Base-by-base conservation (phyloP, 2,329 filamentous ascomycete species). In the Polytolypa hystricis region DNA sequence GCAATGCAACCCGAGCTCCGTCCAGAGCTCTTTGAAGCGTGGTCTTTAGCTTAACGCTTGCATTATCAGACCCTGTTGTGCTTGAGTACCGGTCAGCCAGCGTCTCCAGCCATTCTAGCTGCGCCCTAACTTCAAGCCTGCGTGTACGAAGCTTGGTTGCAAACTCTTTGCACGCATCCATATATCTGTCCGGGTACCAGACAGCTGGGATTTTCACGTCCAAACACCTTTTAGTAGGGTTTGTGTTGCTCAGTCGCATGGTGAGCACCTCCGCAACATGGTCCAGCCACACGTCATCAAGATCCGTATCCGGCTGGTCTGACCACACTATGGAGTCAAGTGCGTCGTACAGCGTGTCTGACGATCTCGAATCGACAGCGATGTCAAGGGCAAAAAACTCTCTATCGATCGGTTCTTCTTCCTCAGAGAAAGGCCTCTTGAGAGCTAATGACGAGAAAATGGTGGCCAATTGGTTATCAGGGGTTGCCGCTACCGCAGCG, bases 111-210 rank as follows among this genome's bases (percentile, higher is more conserved):
- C 45, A 50, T 16, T 47, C 43, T 4, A 65, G 47, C 21, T 61
- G 51, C 25, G 53, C 44, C 20, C 51, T 47, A 5, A 57, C 46
- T 30, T 57, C 49, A 5, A 62, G 49, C 42, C 58, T 55, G 19
- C 52, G 53, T 5, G 45, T 40, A 20, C 70, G 66, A 39, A 76
- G 64, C 6, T 63, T 58, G 29, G 61, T 61, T 11, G 70, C 64
- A 7, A 62, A 48, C 2, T 61, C 60, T 38, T 64, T 60, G 40
- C 70, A 72, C 42, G 64, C 58, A 33, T 70, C 61, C 30, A 77
- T 57, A 50, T 79, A 80, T 30, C 74, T 66, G 54, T 79, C 76
- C 4, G 71, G 64, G 44, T 74, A 76, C 47, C 75, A 67, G 2
- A 63, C 59, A 2, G 65, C 51, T 3, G 74, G 73, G 12, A 77